These are phyloP conservation scores for Pythium grandisporangium DNA, from an alignment of 352 stramenopile genomes.

Conservation along the genomic window DNA sequence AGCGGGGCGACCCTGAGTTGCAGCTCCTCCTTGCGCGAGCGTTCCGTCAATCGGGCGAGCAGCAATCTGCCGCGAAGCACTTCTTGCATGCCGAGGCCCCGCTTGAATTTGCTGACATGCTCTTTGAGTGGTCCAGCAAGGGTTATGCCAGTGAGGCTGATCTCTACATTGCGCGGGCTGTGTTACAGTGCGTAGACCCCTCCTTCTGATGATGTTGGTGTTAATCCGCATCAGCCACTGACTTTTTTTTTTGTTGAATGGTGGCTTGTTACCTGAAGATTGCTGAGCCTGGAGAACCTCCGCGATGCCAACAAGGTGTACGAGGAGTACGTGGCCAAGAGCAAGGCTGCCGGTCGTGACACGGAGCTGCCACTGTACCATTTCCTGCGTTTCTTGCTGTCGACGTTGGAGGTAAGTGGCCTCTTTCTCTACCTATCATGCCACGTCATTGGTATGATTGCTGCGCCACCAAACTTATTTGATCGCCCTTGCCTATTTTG, in stretches of 20 bases:
- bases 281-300: constrained; percentile 81
- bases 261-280: constrained; percentile 25
- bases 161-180: constrained; percentile 60
- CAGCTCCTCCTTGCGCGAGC: constrained; percentile 59
- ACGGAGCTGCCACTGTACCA: constrained; percentile 75
- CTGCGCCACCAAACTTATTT: too few species aligned
- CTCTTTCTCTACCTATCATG: neutral
- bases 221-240: too few species aligned
- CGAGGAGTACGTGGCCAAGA: constrained; percentile 49
- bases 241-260: too few species aligned
- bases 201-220: too few species aligned
- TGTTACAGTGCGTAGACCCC: constrained; percentile 80
- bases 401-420: constrained; percentile 65
- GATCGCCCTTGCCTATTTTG: too few species aligned
- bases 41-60: constrained; percentile 43
- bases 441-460: neutral
- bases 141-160: constrained; percentile 79
- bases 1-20: constrained; percentile 67
- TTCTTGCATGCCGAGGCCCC: constrained; percentile 73
- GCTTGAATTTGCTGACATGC: constrained; percentile 47
- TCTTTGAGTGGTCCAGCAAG: constrained; percentile 66
- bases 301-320: constrained; percentile 78
- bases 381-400: constrained; percentile 75
- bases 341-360: constrained; percentile 22
- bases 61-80: constrained; percentile 60